Evolutionary conservation across 1,284 basidiomycete species (phyloP), one percentile per base, ranked within the genome.

Genomic region (Stereum hirsutum): DNA sequence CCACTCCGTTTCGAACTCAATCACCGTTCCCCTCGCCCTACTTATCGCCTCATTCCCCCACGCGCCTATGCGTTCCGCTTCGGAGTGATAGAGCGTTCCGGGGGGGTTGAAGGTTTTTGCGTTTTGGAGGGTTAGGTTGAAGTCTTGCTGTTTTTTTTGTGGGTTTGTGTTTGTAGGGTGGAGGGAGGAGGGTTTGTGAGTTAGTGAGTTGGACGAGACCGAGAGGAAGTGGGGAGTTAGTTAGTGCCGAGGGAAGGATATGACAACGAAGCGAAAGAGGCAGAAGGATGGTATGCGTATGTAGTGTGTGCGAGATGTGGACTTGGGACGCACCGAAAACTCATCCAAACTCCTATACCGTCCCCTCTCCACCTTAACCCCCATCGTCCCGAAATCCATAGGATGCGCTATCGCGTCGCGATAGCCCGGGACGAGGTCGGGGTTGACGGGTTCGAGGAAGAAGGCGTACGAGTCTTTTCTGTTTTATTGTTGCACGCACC

Each of bases 381-480:
- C 62, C 75, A 91, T 89, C 0, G 86, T 90, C 0, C 85, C 84
- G 47, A 91, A 68, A 53, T 90, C 88, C 87, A 91, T 91, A 5
- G 88, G 88, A 25, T 66, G 65, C 53, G 78, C 77, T 40, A 91
- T 72, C 25, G 77, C 57, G 54, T 87, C 81, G 2, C 64, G 49
- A 53, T 90, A 91, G 3, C 81, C 81, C 1, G 80, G 75, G 0
- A 89, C 80, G 50, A 77, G 69, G 0, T 65, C 60, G 0, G 62
- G 58, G 57, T 89, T 71, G 10, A 91, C 88, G 0, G 88, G 86
- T 34, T 64, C 59, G 42, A 88, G 63, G 57, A 91, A 91, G 61
- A 91, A 89, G 5, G 81, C 83, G 69, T 91, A 91, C 58, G 85
- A 81, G 56, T 91, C 88, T 57, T 86, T 89, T 63, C 87, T 88